Evolutionary conservation across 805 yeast species (phyloP).

Genomic region (Saccharomycopsis oosterbeekiorum): DNA sequence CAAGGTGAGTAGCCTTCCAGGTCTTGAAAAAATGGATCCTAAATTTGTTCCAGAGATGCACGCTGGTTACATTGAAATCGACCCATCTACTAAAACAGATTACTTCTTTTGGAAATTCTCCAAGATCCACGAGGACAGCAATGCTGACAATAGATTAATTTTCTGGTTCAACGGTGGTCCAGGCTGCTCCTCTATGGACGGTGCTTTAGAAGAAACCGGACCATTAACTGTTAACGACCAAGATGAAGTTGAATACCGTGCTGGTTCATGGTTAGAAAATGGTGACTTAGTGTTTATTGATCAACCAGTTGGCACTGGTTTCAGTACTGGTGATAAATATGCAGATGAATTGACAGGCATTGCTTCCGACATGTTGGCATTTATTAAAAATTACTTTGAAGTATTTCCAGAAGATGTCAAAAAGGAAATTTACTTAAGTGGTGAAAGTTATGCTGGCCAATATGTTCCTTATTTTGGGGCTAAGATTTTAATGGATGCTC

Average conservation of each 20-base stretch:
- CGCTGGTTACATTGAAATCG: conserved; percentile 57
- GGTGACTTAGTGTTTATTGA: conserved; percentile 81
- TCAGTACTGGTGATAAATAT: conserved; percentile 48
- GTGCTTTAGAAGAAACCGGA: conserved; percentile 87
- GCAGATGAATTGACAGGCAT: conserved; percentile 48
- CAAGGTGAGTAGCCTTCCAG: conserved; percentile 22
- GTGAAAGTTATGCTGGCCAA: conserved; percentile 97
- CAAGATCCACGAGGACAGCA: background rate
- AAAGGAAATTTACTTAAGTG: conserved; percentile 70
- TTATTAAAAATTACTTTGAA: conserved; percentile 55
- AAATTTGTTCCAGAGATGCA: conserved; percentile 31
- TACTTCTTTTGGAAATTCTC: conserved; percentile 72
- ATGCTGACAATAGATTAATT: conserved; percentile 35
- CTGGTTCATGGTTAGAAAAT: conserved; percentile 75
- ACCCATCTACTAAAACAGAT: conserved; percentile 40
- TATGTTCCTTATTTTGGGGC: conserved; percentile 83
- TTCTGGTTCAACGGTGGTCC: conserved; percentile 98
- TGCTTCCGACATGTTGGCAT: conserved; percentile 50
- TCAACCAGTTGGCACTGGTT: conserved; percentile 94
- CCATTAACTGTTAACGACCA: conserved; percentile 58
- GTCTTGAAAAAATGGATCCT: conserved; percentile 8
- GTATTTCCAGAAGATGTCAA: conserved; percentile 61
- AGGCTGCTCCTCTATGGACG: conserved; percentile 97
- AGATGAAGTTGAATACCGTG: conserved; percentile 41
- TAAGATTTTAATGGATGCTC: conserved; percentile 35